Conservation (phyloP, 2,329 filamentous ascomycete species). For the Clarireedia paspali region DNA sequence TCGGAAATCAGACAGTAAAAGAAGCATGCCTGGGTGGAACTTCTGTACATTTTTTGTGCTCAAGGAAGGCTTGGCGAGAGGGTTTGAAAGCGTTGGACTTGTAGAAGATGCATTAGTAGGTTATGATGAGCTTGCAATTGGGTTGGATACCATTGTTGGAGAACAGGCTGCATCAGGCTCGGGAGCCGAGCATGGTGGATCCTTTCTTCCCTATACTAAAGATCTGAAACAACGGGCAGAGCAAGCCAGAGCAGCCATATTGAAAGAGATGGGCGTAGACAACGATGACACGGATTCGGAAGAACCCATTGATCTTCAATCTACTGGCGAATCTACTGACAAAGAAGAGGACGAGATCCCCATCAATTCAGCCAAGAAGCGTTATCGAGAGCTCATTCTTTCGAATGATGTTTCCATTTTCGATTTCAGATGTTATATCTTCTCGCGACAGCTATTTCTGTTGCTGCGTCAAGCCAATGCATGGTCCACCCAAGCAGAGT, state of each 20-base stretch:
- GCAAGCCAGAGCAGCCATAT: constrained; percentile 38
- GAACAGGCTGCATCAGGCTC: constrained; percentile 58
- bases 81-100: constrained; percentile 91
- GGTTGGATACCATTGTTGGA: constrained; percentile 72
- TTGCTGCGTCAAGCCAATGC: constrained; percentile 77
- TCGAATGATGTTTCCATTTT: constrained; percentile 94
- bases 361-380: constrained; percentile 60
- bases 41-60: constrained; percentile 99
- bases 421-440: constrained; percentile 91
- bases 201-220: constrained; percentile 64
- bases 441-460: constrained; percentile 77
- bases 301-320: constrained; percentile 45
- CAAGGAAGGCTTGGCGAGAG: constrained; percentile 87
- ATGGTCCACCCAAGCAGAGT: constrained; percentile 52
- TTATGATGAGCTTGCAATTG: constrained; percentile 88
- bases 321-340: constrained; percentile 30
- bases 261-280: constrained; percentile 32
- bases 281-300: constrained; percentile 28
- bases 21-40: constrained; percentile 89
- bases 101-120: constrained; percentile 92
- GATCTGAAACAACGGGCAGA: constrained; percentile 59
- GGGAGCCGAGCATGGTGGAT: constrained; percentile 60
- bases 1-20: constrained; percentile 82
- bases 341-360: constrained; percentile 47
- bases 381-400: constrained; percentile 86